These are phyloP conservation scores for Symbiodinium pilosum DNA, from an alignment of 73 alveolate species.

Conservation along the genomic window DNA sequence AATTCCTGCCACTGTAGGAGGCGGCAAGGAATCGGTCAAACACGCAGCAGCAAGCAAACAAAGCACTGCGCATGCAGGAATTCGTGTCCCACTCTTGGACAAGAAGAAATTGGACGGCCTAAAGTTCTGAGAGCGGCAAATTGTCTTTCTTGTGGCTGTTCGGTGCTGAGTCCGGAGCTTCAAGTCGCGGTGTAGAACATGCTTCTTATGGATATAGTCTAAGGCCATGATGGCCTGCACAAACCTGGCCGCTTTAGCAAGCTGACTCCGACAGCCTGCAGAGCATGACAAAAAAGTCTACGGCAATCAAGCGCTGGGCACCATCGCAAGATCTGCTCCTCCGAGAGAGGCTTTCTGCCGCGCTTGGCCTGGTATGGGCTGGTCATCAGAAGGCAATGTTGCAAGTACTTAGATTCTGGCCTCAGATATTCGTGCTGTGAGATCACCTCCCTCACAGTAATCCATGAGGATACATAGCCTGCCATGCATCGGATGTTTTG, in stretches of 20 bases:
- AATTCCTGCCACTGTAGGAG: not conserved
- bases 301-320: slow-evolving; percentile 16
- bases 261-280: no score
- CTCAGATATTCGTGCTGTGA: slow-evolving; percentile 90
- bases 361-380: slow-evolving; percentile 50
- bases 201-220: slow-evolving; percentile 95
- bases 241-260: not conserved
- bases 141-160: slow-evolving; percentile 66
- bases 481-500: not conserved
- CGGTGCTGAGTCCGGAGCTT: slow-evolving; percentile 45
- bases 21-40: no score
- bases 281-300: not conserved
- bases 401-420: not conserved
- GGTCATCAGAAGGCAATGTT: no score
- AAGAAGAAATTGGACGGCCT: slow-evolving; percentile 65
- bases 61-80: not conserved
- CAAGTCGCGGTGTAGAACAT: slow-evolving; percentile 97
- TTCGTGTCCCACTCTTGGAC: slow-evolving; percentile 58
- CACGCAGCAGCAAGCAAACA: not conserved
- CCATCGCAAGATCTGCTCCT: slow-evolving; percentile 90
- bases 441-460: slow-evolving; percentile 96
- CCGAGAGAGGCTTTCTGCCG: slow-evolving; percentile 52
- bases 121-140: slow-evolving; percentile 58
- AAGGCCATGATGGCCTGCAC: slow-evolving; percentile 79
- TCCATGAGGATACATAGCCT: slow-evolving; percentile 96